Base-by-base conservation (phyloP, 305 asterid species). In the Petunia hybrid region DNA sequence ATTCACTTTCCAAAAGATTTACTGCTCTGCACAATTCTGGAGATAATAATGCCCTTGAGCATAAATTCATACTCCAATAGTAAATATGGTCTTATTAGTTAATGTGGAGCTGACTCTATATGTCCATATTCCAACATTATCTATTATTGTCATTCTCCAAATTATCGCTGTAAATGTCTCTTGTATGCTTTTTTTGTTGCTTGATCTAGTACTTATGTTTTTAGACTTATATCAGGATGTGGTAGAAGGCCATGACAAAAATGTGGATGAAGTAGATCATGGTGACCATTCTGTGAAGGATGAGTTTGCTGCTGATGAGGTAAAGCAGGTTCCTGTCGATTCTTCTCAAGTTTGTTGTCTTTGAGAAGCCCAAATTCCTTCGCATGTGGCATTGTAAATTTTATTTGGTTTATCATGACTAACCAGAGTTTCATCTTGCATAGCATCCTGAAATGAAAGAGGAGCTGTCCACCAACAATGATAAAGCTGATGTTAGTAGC, bases 231-330 rank as follows among this genome's bases (percentile, higher is more conserved):
- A 41, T 81, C 82, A 94, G 98, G 92, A 90, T 76, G 84, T 82
- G 62, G 86, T 12, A 78, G 90, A 86, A 83, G 90, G 89, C 83
- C 81, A 86, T 84, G 91, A 74, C 12, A 81, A 83, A 82, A 66
- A 90, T 82, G 80, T 61, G 76, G 80, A 60, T 83, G 94, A 90
- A 84, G 86, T 88, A 82, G 89, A 89, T 69, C 85, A 82, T 56
- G 73, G 63, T 81, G 91, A 88, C 83, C 90, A 83, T 85, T 62
- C 84, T 3, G 2, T 63, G 57, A 59, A 82, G 42, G 89, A 88
- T 12, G 89, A 53, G 77, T 82, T 66, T 80, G 82, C 89, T 51
- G 78, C 81, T 68, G 82, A 76, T 60, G 85, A 45, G 75, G 87
- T 78, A 80, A 89, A 86, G 79, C 89, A 81, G 82, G 87, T 65